Percentiles rank a stretch among this genome's conserved stretches.
Conservation (phyloP, 257 asterid genomes). For the Penstemon davidsonii region DNA sequence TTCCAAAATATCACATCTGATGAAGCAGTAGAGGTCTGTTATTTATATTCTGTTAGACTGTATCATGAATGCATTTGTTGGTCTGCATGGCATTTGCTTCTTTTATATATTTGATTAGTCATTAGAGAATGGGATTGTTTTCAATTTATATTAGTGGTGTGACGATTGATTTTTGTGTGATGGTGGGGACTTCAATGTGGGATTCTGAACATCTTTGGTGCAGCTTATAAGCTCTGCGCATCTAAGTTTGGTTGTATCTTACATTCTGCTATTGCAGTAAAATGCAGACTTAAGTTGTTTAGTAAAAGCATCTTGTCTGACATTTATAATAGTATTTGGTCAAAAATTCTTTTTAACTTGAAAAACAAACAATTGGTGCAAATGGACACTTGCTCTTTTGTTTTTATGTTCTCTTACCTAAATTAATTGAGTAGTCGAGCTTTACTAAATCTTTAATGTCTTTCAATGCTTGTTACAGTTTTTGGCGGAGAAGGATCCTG, state of each 20-base stretch:
- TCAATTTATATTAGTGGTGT: constrained; percentile 11
- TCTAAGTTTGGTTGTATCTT: background rate
- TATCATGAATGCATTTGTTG: constrained; percentile 8
- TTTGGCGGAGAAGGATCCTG: constrained; percentile 79
- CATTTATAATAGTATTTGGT: constrained; percentile 13
- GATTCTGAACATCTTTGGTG: background rate
- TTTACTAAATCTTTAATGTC: background rate
- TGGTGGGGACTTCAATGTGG: background rate
- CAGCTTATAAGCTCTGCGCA: background rate
- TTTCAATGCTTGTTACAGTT: constrained; percentile 45
- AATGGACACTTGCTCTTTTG: background rate
- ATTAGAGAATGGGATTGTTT: background rate
- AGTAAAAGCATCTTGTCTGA: constrained; percentile 1
- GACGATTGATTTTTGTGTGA: background rate
- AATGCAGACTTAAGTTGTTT: background rate
- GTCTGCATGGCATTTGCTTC: constrained; percentile 17
- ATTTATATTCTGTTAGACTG: constrained; percentile 11
- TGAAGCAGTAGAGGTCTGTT: constrained; percentile 72
- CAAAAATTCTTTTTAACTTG: constrained; percentile 7
- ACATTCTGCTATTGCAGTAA: constrained; percentile 4
- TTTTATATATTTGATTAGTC: constrained; percentile 6
- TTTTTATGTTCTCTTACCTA: background rate
- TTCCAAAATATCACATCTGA: constrained; percentile 86
- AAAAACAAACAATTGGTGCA: background rate
- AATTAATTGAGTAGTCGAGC: background rate